Evolutionary conservation across 2,329 filamentous ascomycete genomes (phyloP).

Genomic region (Xylariaceae sp.): DNA sequence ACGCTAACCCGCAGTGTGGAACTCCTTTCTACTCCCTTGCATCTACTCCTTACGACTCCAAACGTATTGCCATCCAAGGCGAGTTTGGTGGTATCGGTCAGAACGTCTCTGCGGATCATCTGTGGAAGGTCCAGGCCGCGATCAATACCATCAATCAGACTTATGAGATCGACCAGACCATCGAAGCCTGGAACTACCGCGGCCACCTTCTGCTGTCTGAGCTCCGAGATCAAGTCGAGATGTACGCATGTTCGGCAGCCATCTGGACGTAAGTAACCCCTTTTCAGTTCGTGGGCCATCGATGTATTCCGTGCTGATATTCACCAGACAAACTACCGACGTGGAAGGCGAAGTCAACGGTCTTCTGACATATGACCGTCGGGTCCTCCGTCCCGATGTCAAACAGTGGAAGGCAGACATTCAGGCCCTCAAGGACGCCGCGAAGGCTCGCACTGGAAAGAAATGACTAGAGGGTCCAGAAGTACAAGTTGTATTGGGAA

Average conservation of each 20-base stretch:
- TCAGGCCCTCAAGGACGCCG: slow-evolving; percentile 63
- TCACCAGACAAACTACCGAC: slow-evolving; percentile 67
- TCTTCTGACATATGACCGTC: slow-evolving; percentile 71
- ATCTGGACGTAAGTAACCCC: slow-evolving; percentile 63
- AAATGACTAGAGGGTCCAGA: slow-evolving; percentile 1
- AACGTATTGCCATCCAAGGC: slow-evolving; percentile 71
- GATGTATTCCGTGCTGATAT: slow-evolving; percentile 6
- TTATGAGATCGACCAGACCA: slow-evolving; percentile 67
- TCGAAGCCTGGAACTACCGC: slow-evolving; percentile 71
- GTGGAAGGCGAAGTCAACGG: slow-evolving; percentile 79
- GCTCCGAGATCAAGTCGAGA: slow-evolving; percentile 65
- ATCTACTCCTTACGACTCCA: slow-evolving; percentile 62
- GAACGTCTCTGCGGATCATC: slow-evolving; percentile 66
- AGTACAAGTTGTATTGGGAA: not conserved
- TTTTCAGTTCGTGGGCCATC: not conserved
- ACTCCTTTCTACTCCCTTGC: slow-evolving; percentile 69
- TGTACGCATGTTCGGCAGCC: slow-evolving; percentile 69
- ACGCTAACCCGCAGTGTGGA: slow-evolving; percentile 74
- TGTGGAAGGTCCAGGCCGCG: slow-evolving; percentile 69
- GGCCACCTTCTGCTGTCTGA: slow-evolving; percentile 66
- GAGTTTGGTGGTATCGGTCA: slow-evolving; percentile 75
- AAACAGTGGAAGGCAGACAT: slow-evolving; percentile 68
- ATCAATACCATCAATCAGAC: slow-evolving; percentile 69
- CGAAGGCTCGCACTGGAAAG: slow-evolving; percentile 38
- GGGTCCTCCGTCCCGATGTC: slow-evolving; percentile 62